Evolutionary conservation across 1,284 basidiomycete genomes (phyloP).

Genomic region (Cutaneotrichosporon cyanovorans): DNA sequence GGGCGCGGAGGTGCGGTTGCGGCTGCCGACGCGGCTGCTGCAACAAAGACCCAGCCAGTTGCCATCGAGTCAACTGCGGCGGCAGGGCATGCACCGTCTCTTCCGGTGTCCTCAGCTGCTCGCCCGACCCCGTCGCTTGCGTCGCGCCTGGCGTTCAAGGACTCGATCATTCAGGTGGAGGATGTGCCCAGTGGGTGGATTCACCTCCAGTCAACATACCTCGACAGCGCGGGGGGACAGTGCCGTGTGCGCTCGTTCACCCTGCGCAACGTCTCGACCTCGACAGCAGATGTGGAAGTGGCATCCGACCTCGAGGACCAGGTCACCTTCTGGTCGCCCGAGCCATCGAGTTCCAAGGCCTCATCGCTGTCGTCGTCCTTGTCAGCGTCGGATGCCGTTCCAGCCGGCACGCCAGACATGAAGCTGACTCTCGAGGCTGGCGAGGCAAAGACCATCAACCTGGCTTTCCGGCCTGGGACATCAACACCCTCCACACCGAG

Average conservation of each 20-base stretch:
- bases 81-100: background rate
- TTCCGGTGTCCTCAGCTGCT: background rate
- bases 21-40: background rate
- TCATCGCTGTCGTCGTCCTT: constrained; percentile 29
- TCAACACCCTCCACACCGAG: constrained; percentile 15
- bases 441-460: constrained; percentile 21
- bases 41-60: constrained; percentile 1
- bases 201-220: constrained; percentile 40
- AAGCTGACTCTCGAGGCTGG: constrained; percentile 19
- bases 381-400: no score
- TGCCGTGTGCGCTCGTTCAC: constrained; percentile 34
- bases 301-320: constrained; percentile 33
- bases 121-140: background rate
- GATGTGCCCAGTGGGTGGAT: constrained; percentile 44
- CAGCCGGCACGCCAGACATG: constrained; percentile 20
- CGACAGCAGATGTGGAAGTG: constrained; percentile 28
- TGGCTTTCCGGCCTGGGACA: constrained; percentile 31
- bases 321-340: constrained; percentile 33
- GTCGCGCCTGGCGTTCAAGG: constrained; percentile 11
- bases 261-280: constrained; percentile 26
- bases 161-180: constrained; percentile 25
- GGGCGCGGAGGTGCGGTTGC: no score
- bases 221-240: constrained; percentile 26
- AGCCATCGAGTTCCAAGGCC: constrained; percentile 16
- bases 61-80: constrained; percentile 1